Base-by-base conservation (phyloP, 2,329 filamentous ascomycete genomes). In the Diaporthe ampelina region DNA sequence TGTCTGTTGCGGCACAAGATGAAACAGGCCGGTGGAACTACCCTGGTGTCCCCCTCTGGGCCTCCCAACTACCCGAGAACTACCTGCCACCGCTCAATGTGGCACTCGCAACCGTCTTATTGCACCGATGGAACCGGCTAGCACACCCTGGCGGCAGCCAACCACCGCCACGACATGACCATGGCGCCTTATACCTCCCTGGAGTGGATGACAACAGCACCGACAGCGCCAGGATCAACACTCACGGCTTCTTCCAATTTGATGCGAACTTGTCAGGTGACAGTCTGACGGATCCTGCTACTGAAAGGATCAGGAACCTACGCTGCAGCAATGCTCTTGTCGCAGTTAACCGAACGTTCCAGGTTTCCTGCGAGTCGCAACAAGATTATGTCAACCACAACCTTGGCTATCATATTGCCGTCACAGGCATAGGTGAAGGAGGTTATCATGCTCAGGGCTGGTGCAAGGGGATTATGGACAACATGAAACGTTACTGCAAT, bases 361-460 rank as follows among this genome's bases (percentile, higher is more conserved):
- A 67, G 21, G 61, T 67, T 0, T 67, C 61, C 1, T 67, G 61
- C 7, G 61, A 67, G 43, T 50, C 61, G 3, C n/a, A 10, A 21
- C 29, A 32, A 29, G 29, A 67, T 45, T 4, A 29, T 3, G 61
- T 19, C 43, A 67, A 13, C 4, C 21, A 7, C 6, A 50, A 8
- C 7, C 43, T 67, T 21, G 40, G 35, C 29, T 67, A 67, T 50
- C 26, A 67, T 19, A 67, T 67, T 15, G 61, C 43, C 15, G 61
- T 67, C 43, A 67, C 61, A 10, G 61, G 61, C 29, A 67, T 45
- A 2, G 61, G 61, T 3, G 26, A 45, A 13, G 17, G 17, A 10
- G 61, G 61, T 21, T 67, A 67, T 29, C 26, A 32, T 21, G 61
- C 43, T 17, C 48, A 32, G 1, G 61, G 61, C 11, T 67, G 61